Base-by-base conservation (phyloP, 2,329 filamentous ascomycete genomes). In the Cladosporium sp. region DNA sequence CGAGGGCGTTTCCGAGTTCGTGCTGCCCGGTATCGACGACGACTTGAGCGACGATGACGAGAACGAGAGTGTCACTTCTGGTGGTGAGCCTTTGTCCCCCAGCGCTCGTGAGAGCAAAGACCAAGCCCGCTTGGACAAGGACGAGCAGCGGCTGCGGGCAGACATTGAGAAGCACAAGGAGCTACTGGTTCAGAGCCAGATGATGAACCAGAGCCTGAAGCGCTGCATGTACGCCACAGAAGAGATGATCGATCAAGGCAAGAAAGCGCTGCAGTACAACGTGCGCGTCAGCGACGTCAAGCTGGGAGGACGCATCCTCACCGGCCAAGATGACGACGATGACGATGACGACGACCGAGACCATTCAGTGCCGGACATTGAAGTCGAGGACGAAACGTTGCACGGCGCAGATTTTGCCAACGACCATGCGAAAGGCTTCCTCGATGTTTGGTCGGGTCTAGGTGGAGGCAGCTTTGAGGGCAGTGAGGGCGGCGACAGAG, bases 191-290 rank as follows among this genome's bases (percentile, higher is more conserved):
- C 91, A 95, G 67, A 93, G 87, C 60, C 90, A 96, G 65, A 95
- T 90, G 73, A 90, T 97, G 77, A 97, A 96, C 66, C 88, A 95
- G 68, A 95, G 88, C 67, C 79, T 98, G 43, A 95, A 89, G 68
- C 81, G 89, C 44, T 98, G 93, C 68, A 77, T 96, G 33, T 84
- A 84, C 59, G 92, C 89, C 81, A 95, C 91, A 0, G 92, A 98
- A 66, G 85, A 87, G 57, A 78, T 98, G 42, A 95, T 98, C 67
- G 85, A 82, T 45, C 90, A 96, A 61, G 93, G 87, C 5, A 87
- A 84, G 64, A 92, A 89, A 66, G 93, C 93, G 0, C 78, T 98
- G 2, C 85, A 86, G 44, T 95, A 95, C 66, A 78, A 81, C 54
- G 88, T 96, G 22, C 80, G 80, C 31, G 81, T 87, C 8, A 87